These are phyloP conservation scores for Anthoceros angustus DNA, from an alignment of 225 moss, liverwort and hornwort genomes.

Conservation along the genomic window DNA sequence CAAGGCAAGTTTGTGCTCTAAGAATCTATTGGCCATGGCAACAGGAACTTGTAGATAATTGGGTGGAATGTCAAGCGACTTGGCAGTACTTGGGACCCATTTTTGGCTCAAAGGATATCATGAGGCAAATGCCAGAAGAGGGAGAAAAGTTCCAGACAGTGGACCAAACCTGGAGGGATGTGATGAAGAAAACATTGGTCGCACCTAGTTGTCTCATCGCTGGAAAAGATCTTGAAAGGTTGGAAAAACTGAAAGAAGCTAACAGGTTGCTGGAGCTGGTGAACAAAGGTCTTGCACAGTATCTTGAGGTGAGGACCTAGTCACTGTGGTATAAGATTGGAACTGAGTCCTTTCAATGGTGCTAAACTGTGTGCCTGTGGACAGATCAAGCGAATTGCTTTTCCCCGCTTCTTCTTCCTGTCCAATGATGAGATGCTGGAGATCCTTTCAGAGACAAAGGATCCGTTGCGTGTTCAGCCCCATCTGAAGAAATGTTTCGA, in stretches of 20 bases:
- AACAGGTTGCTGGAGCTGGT: conserved; percentile 69
- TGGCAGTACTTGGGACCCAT: conserved; percentile 92
- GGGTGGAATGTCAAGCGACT: conserved; percentile 77
- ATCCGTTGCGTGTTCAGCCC: conserved; percentile 79
- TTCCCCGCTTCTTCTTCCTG: conserved; percentile 78
- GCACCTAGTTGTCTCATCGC: conserved; percentile 58
- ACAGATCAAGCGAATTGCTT: conserved; percentile 72
- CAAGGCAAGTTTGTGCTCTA: no score
- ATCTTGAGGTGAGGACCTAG: conserved; percentile 41
- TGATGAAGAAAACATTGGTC: conserved; percentile 69
- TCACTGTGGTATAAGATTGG: not conserved
- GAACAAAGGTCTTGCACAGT: conserved; percentile 76
- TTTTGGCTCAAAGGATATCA: conserved; percentile 77
- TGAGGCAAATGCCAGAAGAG: conserved; percentile 84
- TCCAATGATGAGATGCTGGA: conserved; percentile 95
- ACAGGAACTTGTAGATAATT: conserved; percentile 77
- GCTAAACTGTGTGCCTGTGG: not conserved
- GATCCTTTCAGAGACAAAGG: conserved; percentile 75
- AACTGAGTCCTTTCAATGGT: no score
- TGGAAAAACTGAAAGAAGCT: conserved; percentile 48
- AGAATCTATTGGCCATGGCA: no score
- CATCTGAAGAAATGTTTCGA: conserved; percentile 92
- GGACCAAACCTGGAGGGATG: conserved; percentile 83
- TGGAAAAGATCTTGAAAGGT: conserved; percentile 44
- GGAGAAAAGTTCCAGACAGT: conserved; percentile 79